Evolutionary conservation across 495 filamentous ascomycete genomes (phyloP).

Genomic region (Xylaria flabelliformis): DNA sequence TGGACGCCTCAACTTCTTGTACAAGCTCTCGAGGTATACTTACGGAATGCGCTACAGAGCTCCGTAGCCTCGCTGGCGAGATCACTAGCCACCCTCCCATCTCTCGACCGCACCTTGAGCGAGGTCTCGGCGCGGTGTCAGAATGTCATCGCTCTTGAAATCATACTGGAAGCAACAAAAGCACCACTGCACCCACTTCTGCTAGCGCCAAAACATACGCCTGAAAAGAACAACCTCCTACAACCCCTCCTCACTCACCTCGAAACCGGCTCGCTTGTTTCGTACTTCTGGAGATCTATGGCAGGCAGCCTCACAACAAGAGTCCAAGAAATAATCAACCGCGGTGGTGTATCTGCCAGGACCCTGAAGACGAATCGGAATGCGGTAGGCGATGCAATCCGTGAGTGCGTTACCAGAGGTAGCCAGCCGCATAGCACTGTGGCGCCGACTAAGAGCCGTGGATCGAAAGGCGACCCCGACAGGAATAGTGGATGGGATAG

Average conservation of each 20-base stretch:
- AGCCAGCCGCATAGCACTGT: constrained; percentile 60
- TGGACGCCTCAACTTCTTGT: constrained; percentile 76
- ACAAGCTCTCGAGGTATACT: constrained; percentile 78
- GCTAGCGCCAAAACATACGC: constrained; percentile 36
- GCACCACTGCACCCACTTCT: constrained; percentile 70
- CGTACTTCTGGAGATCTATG: constrained; percentile 89
- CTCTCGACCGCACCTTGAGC: constrained; percentile 77
- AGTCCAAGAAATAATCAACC: constrained; percentile 80
- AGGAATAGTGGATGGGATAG: constrained; percentile 75
- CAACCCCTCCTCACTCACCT: constrained; percentile 76
- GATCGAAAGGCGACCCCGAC: constrained; percentile 39
- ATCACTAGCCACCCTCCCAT: constrained; percentile 79
- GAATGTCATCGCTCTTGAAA: constrained; percentile 86
- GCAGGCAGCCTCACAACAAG: constrained; percentile 77
- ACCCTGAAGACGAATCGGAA: constrained; percentile 79
- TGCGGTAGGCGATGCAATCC: constrained; percentile 74
- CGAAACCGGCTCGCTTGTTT: constrained; percentile 85
- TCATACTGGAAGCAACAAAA: constrained; percentile 71
- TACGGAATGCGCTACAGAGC: constrained; percentile 74
- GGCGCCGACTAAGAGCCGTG: constrained; percentile 48
- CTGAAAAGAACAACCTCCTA: constrained; percentile 64
- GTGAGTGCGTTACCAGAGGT: constrained; percentile 82
- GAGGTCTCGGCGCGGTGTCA: constrained; percentile 87
- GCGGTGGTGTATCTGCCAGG: constrained; percentile 83
- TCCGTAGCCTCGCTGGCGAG: constrained; percentile 74